phyloP scores from a whole-genome alignment of 257 asterid species.

The Ilex asprella region DNA sequence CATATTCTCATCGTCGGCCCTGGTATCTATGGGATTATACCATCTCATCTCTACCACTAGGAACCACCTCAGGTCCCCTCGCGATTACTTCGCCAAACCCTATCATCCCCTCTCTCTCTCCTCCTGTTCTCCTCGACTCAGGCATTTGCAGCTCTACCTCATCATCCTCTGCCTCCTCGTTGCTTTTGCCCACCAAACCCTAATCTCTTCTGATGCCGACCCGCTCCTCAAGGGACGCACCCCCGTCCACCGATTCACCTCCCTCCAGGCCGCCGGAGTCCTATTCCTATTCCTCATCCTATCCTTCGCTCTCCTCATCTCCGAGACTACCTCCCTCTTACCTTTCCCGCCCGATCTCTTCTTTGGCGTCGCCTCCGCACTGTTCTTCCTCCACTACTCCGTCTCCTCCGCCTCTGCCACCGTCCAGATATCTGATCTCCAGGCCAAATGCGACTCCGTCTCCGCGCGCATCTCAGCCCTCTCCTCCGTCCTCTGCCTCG shows the following conservation, averaged over 20 bases:
- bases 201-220: conserved; percentile 61
- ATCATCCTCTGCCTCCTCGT: conserved; percentile 45
- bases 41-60: conserved; percentile 71
- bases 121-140: conserved; percentile 12
- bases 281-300: conserved; percentile 61
- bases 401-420: conserved; percentile 55
- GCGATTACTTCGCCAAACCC: conserved; percentile 72
- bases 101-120: conserved; percentile 47
- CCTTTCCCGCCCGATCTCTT: conserved; percentile 65
- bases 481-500: conserved; percentile 40
- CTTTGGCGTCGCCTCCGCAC: conserved; percentile 56
- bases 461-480: conserved; percentile 53
- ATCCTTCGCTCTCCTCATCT: conserved; percentile 41
- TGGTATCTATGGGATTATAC: conserved; percentile 59
- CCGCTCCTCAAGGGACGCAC: conserved; percentile 82
- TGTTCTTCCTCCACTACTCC: conserved; percentile 61
- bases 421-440: conserved; percentile 84
- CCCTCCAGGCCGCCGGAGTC: conserved; percentile 70
- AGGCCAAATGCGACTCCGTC: conserved; percentile 59
- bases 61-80: conserved; percentile 66
- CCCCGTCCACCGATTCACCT: conserved; percentile 67
- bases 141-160: conserved; percentile 43
- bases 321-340: conserved; percentile 60
- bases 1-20: conserved; percentile 58
- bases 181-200: conserved; percentile 47